phyloP scores from a whole-genome alignment of 2,329 filamentous ascomycete genomes.

The Colletotrichum spaethianum region DNA sequence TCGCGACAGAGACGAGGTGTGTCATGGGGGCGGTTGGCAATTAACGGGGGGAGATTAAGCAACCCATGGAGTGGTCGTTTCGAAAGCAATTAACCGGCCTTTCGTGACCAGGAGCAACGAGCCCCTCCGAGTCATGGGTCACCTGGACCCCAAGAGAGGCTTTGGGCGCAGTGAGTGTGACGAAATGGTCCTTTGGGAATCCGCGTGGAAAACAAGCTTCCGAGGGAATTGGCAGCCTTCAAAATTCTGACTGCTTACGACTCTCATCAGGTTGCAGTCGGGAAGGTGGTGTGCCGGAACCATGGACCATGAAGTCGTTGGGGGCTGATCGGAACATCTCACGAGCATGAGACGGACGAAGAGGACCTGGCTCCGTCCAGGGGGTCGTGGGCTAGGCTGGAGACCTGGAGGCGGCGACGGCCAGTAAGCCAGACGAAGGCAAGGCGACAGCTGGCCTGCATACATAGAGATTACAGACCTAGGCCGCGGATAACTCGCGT shows the following conservation, averaged over 20 bases:
- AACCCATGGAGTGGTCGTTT: slow-evolving; percentile 9
- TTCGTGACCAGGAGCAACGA: slow-evolving; percentile 10
- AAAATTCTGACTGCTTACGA: neutral
- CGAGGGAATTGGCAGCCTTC: neutral
- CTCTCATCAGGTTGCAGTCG: neutral
- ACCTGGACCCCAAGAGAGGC: slow-evolving; percentile 3
- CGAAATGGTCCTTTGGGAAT: neutral
- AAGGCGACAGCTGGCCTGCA: slow-evolving; percentile 26
- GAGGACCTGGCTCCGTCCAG: neutral
- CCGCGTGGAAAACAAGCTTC: slow-evolving; percentile 27
- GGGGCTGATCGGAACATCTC: neutral
- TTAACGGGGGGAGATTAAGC: slow-evolving; percentile 7
- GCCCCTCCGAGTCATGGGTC: slow-evolving; percentile 29
- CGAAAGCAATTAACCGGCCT: slow-evolving; percentile 10
- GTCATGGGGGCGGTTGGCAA: slow-evolving; percentile 18
- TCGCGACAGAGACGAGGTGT: neutral
- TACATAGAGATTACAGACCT: neutral
- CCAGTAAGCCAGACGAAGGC: slow-evolving; percentile 9
- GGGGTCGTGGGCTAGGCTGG: neutral
- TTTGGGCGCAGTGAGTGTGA: slow-evolving; percentile 8
- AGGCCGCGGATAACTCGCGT: neutral
- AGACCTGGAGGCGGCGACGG: neutral
- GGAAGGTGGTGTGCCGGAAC: slow-evolving; percentile 4
- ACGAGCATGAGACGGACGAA: neutral
- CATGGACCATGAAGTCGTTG: slow-evolving; percentile 9